Base-by-base conservation (phyloP, 2,329 filamentous ascomycete genomes). In the Rhytidhysteron rufulum region DNA sequence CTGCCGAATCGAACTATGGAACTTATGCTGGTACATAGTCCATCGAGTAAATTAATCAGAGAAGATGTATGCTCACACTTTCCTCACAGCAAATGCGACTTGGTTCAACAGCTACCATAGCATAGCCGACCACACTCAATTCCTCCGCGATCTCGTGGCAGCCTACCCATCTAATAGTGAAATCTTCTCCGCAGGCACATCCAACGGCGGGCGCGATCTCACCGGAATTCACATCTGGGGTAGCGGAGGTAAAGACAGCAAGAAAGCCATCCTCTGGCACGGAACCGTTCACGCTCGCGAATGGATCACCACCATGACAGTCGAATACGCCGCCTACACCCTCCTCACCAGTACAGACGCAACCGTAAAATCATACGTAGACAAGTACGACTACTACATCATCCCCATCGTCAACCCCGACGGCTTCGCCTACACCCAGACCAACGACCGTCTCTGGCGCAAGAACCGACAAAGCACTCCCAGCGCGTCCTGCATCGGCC, bases 331-430 rank as follows among this genome's bases (percentile, higher is more conserved):
- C 1, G 58, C 61, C 2, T 65, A 62, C 48, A 55, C 61, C 43
- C 53, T 66, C 16, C 53, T 66, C 11, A 59, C 56, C 15, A 51
- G 54, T 5, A 57, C 59, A 3, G 55, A 63, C 33, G 34, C 60
- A 10, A 49, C 51, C 1, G 53, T 54, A 31, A 51, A 54, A 3
- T 54, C 60, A 1, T 71, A 77, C 39, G 69, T 84, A 18, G 72
- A 83, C 59, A 77, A 70, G 40, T 83, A 80, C 54, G 83, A 86
- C 62, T 82, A 82, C 49, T 83, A 82, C 58, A 73, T 85, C 49
- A 56, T 65, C 45, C 62, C 63, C 6, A 51, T 65, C n/a, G 60
- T 65, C 18, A 66, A 66, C 49, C 63, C 63, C 2, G 62, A 65
- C 36, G 63, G 63, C 40, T 67, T 67, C 45, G 57, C 60, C 32